Evolutionary conservation across 2,329 filamentous ascomycete species (phyloP), one percentile per base, ranked within the genome.

Genomic region (Didymosphaeria variabile): DNA sequence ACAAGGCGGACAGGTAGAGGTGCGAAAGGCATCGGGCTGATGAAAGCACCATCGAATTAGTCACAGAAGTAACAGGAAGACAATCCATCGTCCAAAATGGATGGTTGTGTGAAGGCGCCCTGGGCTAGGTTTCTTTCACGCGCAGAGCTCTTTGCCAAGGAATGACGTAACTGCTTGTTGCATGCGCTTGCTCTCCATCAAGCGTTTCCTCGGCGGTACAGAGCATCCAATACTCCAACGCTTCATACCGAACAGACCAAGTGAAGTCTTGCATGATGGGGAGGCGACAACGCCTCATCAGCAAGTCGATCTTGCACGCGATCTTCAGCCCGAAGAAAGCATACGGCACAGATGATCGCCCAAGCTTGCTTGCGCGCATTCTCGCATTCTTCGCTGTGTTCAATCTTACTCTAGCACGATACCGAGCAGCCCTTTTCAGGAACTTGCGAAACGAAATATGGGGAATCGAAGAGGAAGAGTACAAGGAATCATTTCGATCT

Each of bases 371-470:
- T 21, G 76, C 78, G 23, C 79, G 80, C 45, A 76, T 87, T 45
- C 65, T 86, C 26, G 76, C 82, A 21, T 85, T 89, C 66, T 88
- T 89, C 72, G 80, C 82, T 0, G 65, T 87, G 3, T 85, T 84
- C 71, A 77, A 81, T 54, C 79, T 87, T 5, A 73, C 77, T 1
- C 80, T 88, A 1, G 69, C 80, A 29, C 81, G 81, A 51, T 81
- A 82, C 65, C 78, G 82, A 8, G 76, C 79, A 2, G 78, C 81
- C 3, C 69, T 85, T 0, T 89, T 89, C 71, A 75, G 74, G 9
- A 80, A 79, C 15, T 77, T 89, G 12, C 81, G 87, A 8, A 78
- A 78, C 6, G 77, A 84, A 7, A 75, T 79, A 19, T 89, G 87
- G 86, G 61, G 79, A 5, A 82, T 88, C 36, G 76, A 83, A 26